These are phyloP conservation scores for Suillus sp. DNA, from an alignment of 768 basidiomycete species.

Conservation along the genomic window DNA sequence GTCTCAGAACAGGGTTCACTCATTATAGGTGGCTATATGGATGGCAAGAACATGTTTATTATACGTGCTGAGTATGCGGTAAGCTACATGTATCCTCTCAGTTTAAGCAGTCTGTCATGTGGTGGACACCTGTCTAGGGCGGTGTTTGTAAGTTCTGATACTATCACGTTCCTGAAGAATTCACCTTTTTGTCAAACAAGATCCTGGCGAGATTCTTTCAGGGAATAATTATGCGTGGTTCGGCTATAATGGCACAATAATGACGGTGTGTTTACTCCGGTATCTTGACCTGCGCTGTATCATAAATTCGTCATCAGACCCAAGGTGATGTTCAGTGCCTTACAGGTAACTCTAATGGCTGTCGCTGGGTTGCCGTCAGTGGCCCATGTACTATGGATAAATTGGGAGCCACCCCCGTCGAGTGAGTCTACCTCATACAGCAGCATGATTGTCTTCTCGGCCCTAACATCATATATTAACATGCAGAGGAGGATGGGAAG, in stretches of 20 bases:
- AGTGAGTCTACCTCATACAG: background rate
- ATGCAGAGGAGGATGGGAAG: conserved; percentile 5
- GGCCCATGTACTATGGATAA: background rate
- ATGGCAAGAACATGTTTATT: background rate
- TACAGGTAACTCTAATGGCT: conserved; percentile 37
- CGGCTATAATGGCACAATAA: conserved; percentile 21
- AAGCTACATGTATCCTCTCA: background rate
- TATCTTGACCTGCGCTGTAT: background rate
- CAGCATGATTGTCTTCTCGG: background rate
- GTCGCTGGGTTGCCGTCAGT: conserved; percentile 10
- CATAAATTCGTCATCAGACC: conserved; percentile 8
- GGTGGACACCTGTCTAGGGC: background rate
- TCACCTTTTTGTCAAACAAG: background rate
- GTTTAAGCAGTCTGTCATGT: background rate
- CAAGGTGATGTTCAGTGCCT: conserved; percentile 21
- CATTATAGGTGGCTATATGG: no score
- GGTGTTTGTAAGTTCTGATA: conserved; percentile 1
- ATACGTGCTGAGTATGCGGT: conserved; percentile 3
- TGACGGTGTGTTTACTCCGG: conserved; percentile 1
- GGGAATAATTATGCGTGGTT: conserved; percentile 1
- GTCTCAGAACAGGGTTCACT: no score
- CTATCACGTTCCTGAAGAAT: background rate
- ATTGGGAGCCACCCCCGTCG: background rate
- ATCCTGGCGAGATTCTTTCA: conserved; percentile 2
- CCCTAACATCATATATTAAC: background rate